Evolutionary conservation across 2,329 filamentous ascomycete species (phyloP).

Genomic region (Drechslerella dactyloides): DNA sequence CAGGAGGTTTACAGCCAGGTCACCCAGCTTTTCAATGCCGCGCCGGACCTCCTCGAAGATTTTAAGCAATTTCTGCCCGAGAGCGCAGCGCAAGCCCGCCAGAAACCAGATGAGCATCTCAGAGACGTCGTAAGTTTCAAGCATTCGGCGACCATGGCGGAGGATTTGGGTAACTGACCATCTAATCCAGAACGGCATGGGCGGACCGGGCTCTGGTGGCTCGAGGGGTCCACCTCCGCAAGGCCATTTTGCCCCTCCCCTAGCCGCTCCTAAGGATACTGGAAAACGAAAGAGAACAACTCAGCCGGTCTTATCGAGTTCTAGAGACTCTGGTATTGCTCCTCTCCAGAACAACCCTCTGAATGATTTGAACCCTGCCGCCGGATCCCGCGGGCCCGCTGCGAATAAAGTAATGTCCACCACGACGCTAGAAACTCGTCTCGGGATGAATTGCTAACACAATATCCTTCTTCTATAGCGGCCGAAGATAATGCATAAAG

Average conservation of each 20-base stretch:
- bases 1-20: conserved; percentile 98
- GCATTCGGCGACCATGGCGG: background rate
- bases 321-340: conserved; percentile 32
- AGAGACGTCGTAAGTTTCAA: conserved; percentile 53
- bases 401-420: conserved; percentile 33
- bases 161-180: conserved; percentile 5
- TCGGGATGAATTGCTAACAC: background rate
- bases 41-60: conserved; percentile 92
- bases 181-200: conserved; percentile 25
- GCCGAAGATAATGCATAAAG: conserved; percentile 75
- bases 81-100: conserved; percentile 73
- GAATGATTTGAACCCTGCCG: conserved; percentile 27
- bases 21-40: conserved; percentile 88
- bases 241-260: conserved; percentile 85
- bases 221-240: conserved; percentile 73
- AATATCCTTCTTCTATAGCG: conserved; percentile 64
- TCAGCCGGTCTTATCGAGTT: conserved; percentile 28
- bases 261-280: conserved; percentile 82
- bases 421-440: background rate
- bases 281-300: conserved; percentile 72
- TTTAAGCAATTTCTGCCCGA: conserved; percentile 99
- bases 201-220: conserved; percentile 60
- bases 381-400: conserved; percentile 31
- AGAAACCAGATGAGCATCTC: conserved; percentile 64
- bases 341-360: conserved; percentile 32